Evolutionary conservation across 1,139 yeast genomes (phyloP), one percentile per base, ranked within the genome.

Genomic region (Yamadazyma spencermartinsiae): DNA sequence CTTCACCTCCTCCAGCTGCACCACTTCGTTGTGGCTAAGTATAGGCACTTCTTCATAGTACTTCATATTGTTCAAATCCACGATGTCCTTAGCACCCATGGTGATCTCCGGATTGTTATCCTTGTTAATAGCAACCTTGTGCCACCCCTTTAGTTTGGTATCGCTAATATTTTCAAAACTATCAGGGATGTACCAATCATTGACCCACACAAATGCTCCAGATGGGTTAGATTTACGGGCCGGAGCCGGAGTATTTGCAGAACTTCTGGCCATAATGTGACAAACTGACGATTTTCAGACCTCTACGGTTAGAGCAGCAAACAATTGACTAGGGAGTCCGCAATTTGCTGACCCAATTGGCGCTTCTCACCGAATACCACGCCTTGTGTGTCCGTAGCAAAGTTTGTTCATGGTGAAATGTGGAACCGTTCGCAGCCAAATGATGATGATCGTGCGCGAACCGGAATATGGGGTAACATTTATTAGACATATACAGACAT

Each of bases 121-220:
- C 19, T 44, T 41, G 41, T 50, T 54, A 3, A 15, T 21, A 11
- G 36, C 31, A 9, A 60, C 57, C 46, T 61, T 65, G 48, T 56
- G 58, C 77, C 77, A 72, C 7, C 75, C 74, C 50, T 65, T 69
- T 39, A 72, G 51, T 29, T 56, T 57, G 14, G 56, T 36, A 5
- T 24, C 16, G n/a, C 45, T 50, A 4, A 36, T 29, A 33, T 48
- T 55, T 14, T 50, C 52, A 16, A 50, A 41, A 24, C 59, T 48
- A 39, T 61, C 52, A 21, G 74, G 72, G 19, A 53, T 49, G 50
- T 65, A 66, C 74, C 74, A 68, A 40, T 65, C 73, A 34, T 65
- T 63, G 31, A 65, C 55, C 77, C 77, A 72, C 3, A 35, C 41
- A 24, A 17, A 37, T 12, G 38, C 38, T 2, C 31, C 27, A 12